These are phyloP conservation scores for Naganishia cerealis DNA, from an alignment of 1,284 basidiomycete genomes.

Conservation along the genomic window DNA sequence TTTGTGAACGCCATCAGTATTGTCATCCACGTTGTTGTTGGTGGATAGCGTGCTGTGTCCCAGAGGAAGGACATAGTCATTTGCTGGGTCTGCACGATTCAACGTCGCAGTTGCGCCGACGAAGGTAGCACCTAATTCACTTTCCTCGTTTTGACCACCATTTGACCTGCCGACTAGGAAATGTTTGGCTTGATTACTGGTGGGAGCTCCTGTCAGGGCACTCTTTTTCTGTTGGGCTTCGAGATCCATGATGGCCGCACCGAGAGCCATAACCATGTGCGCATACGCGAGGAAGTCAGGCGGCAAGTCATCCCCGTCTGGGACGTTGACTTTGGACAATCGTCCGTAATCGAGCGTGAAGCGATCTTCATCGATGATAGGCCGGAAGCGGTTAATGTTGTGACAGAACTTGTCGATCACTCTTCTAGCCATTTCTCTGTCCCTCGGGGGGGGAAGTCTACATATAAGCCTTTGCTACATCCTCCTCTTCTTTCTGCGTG, in stretches of 20 bases:
- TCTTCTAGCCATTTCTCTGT: slow-evolving; percentile 24
- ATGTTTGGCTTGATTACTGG: neutral
- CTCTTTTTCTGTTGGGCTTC: slow-evolving; percentile 17
- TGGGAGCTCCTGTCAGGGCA: neutral
- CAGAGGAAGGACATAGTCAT: slow-evolving; percentile 9
- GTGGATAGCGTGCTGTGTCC: slow-evolving; percentile 19
- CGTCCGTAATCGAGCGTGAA: slow-evolving; percentile 22
- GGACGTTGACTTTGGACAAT: neutral
- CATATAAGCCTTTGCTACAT: neutral
- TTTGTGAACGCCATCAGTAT: slow-evolving; percentile 11
- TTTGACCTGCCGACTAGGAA: neutral
- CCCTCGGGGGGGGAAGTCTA: slow-evolving; percentile 10
- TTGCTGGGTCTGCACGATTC: slow-evolving; percentile 14
- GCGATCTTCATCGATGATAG: slow-evolving; percentile 5
- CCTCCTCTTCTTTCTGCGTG: slow-evolving; percentile 3
- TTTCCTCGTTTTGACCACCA: neutral
- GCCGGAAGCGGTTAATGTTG: slow-evolving; percentile 10
- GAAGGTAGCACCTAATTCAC: neutral
- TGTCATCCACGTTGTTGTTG: slow-evolving; percentile 11
- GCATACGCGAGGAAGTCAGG: slow-evolving; percentile 15
- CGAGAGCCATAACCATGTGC: slow-evolving; percentile 18
- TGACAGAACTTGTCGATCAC: slow-evolving; percentile 20
- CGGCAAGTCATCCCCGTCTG: neutral
- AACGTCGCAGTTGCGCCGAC: slow-evolving; percentile 7
- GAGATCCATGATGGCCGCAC: slow-evolving; percentile 13